These are phyloP conservation scores for Scheffersomyces spartinae DNA, from an alignment of 805 yeast species.

Conservation along the genomic window DNA sequence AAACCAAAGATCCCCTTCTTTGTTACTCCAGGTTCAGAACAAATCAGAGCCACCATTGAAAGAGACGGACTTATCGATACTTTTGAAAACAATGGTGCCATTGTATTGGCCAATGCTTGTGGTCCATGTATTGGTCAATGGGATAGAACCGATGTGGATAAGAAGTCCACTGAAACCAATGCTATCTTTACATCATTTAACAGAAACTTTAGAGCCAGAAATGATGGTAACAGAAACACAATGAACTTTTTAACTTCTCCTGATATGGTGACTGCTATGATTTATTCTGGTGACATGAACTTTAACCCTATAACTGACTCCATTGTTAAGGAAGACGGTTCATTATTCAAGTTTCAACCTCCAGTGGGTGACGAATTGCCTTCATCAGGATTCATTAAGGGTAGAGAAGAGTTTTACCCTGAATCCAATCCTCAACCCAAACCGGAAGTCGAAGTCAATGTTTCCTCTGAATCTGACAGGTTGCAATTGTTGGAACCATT, in stretches of 20 bases:
- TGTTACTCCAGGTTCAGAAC: constrained; percentile 98
- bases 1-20: constrained; percentile 86
- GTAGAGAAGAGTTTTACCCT: constrained; percentile 70
- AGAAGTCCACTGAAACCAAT: constrained; percentile 55
- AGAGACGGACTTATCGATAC: constrained; percentile 83
- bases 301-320: constrained; percentile 87
- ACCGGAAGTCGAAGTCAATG: constrained; percentile 47
- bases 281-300: constrained; percentile 84
- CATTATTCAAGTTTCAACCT: constrained; percentile 64
- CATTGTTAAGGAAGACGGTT: constrained; percentile 61
- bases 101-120: constrained; percentile 93
- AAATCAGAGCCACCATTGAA: constrained; percentile 91
- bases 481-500: constrained; percentile 87
- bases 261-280: constrained; percentile 94
- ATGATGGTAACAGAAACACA: constrained; percentile 96
- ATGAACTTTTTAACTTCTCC: constrained; percentile 99
- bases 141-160: constrained; percentile 80
- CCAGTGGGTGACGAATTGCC: constrained; percentile 85
- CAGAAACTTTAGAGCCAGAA: constrained; percentile 96
- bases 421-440: constrained; percentile 54
- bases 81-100: constrained; percentile 81
- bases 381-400: constrained; percentile 59
- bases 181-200: constrained; percentile 95
- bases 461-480: constrained; percentile 86
- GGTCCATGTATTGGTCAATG: constrained; percentile 99